Base-by-base conservation (phyloP, 2,329 filamentous ascomycete genomes). In the Nectriaceae sp. region DNA sequence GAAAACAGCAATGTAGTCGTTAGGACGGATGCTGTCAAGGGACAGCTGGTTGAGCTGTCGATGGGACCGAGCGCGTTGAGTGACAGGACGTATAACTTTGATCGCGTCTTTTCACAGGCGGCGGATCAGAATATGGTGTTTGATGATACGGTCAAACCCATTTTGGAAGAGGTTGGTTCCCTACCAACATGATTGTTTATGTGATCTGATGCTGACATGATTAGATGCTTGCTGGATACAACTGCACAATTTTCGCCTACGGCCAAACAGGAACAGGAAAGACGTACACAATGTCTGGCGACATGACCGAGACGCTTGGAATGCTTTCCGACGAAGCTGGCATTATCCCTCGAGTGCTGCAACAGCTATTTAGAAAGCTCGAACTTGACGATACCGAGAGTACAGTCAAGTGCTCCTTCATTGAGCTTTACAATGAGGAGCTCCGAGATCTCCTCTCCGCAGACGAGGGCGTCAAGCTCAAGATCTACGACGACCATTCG, bases 251-350 rank as follows among this genome's bases (percentile, higher is more conserved):
- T 51, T 99, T 99, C 63, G 94, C 94, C 26, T 99, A 99, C 68
- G 94, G 94, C 21, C 94, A 99, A 69, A 99, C 94, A 0, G 94
- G 94, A 38, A 99, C 94, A 0, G 94, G 94, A 61, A 99, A 99
- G 70, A 99, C 94, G 13, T 99, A 99, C 70, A 99, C 94, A 20
- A 99, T 99, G 94, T 96, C 93, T 1, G 94, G 94, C 46, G 93
- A 99, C 69, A 97, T 99, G 84, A 89, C 82, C 13, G 89, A 97
- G 60, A 90, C 84, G 0, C 72, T 91, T 31, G 90, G 93, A 2
- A 84, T 96, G 50, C 78, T 96, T 13, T 93, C 93, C 1, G 94
- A 97, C 65, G 87, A 85, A 33, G 94, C 95, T 21, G 94, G 94
- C 61, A 97, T 99, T 60, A 94, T 99, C 53, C 95, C 95, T 20